Conservation (phyloP, 2,329 filamentous ascomycete species). For the Ilyonectria sp. region DNA sequence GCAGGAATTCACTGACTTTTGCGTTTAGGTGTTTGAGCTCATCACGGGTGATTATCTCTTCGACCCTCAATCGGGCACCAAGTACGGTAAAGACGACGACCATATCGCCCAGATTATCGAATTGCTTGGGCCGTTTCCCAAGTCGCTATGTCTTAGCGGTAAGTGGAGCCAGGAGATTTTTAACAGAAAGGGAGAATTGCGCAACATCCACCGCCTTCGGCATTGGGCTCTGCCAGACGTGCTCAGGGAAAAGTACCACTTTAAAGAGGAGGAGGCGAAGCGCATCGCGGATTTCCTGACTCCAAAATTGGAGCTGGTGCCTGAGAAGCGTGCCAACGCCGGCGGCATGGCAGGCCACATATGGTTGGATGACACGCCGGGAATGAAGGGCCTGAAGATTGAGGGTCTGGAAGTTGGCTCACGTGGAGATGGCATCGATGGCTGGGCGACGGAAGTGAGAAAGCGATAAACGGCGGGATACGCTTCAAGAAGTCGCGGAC, state of each 20-base stretch:
- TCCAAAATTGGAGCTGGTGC: slow-evolving; percentile 92
- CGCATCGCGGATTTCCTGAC: slow-evolving; percentile 85
- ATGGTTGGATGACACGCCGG: slow-evolving; percentile 88
- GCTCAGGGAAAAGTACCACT: slow-evolving; percentile 96
- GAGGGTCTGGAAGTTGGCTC: slow-evolving; percentile 83
- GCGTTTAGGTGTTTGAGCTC: slow-evolving; percentile 87
- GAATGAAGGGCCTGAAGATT: slow-evolving; percentile 87
- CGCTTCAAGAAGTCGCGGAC: slow-evolving; percentile 40
- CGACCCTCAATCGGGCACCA: slow-evolving; percentile 97
- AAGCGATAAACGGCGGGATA: slow-evolving; percentile 70
- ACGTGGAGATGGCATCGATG: slow-evolving; percentile 92
- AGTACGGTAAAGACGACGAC: slow-evolving; percentile 99
- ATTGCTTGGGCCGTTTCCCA: slow-evolving; percentile 92
- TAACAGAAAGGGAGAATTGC: slow-evolving; percentile 95
- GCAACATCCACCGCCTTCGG: slow-evolving; percentile 95
- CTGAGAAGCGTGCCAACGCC: slow-evolving; percentile 92
- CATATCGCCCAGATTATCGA: slow-evolving; percentile 99
- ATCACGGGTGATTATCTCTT: slow-evolving; percentile 99
- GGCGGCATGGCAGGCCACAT: slow-evolving; percentile 92
- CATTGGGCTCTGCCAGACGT: slow-evolving; percentile 97
- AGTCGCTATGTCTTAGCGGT: slow-evolving; percentile 89
- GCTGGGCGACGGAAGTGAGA: slow-evolving; percentile 92
- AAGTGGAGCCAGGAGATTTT: slow-evolving; percentile 99
- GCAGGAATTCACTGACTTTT: slow-evolving; percentile 26
- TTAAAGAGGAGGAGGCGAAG: slow-evolving; percentile 84